These are phyloP conservation scores for Calocera cornea DNA, from an alignment of 768 basidiomycete genomes.

Conservation along the genomic window DNA sequence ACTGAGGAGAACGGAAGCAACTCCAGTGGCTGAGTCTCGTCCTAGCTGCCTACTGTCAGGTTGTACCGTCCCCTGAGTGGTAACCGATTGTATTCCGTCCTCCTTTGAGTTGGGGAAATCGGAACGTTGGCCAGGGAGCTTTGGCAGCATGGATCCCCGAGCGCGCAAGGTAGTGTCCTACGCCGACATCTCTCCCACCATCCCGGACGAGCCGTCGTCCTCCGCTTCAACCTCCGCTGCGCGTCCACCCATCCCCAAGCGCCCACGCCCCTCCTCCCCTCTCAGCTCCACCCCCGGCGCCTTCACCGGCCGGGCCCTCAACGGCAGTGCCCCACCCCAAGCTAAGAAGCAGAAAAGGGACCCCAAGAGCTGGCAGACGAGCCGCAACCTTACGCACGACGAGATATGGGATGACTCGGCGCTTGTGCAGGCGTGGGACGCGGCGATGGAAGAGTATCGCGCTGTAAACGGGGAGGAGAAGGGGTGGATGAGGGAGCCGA, in stretches of 20 bases:
- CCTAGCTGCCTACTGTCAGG: too few relatives aligned
- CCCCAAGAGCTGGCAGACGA: neutral
- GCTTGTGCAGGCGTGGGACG: slow-evolving; percentile 70
- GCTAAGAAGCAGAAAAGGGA: neutral
- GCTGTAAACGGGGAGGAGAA: neutral
- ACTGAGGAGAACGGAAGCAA: too few relatives aligned
- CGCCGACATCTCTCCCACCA: slow-evolving; percentile 1
- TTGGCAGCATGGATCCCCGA: slow-evolving; percentile 2
- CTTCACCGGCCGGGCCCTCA: neutral
- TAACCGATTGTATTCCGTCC: too few relatives aligned
- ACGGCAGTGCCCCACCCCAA: neutral
- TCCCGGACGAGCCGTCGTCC: neutral
- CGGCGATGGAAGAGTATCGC: slow-evolving; percentile 62
- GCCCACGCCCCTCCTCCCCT: neutral
- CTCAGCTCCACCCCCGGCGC: neutral
- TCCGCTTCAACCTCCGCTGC: neutral
- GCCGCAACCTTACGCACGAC: slow-evolving; percentile 38
- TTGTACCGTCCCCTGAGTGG: too few relatives aligned
- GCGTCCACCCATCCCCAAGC: neutral
- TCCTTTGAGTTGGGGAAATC: too few relatives aligned
- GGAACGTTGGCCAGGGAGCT: too few relatives aligned
- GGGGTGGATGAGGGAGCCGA: neutral
- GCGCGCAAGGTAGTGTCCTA: neutral
- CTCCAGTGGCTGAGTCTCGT: too few relatives aligned
- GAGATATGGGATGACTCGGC: slow-evolving; percentile 84